Evolutionary conservation across 2,329 filamentous ascomycete species (phyloP).

Genomic region (Exophiala aquamarina): DNA sequence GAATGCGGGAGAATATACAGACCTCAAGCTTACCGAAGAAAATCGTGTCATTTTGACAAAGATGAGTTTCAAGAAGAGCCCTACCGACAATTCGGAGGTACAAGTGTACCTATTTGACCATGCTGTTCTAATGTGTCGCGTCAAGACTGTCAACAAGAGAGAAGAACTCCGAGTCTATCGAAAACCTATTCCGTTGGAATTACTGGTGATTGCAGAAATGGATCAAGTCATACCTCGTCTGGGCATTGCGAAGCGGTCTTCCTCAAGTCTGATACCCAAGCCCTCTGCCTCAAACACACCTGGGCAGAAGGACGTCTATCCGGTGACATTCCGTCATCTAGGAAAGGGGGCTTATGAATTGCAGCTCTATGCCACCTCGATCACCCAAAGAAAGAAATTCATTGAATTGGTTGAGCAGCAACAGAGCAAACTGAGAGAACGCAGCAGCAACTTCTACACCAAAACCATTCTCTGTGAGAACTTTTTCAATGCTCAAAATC

Average conservation of each 20-base stretch:
- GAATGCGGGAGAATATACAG: slow-evolving; percentile 83
- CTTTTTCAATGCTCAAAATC: slow-evolving; percentile 85
- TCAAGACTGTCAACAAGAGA: slow-evolving; percentile 87
- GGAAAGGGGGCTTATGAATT: slow-evolving; percentile 94
- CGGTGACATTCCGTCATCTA: slow-evolving; percentile 93
- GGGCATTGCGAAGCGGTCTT: slow-evolving; percentile 80
- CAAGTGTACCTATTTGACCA: slow-evolving; percentile 96
- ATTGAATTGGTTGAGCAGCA: slow-evolving; percentile 92
- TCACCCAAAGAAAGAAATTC: slow-evolving; percentile 89
- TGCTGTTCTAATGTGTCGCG: slow-evolving; percentile 84
- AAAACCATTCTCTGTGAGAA: slow-evolving; percentile 73
- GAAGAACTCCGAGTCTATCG: slow-evolving; percentile 96
- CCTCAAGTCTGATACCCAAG: slow-evolving; percentile 76
- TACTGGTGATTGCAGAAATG: slow-evolving; percentile 94
- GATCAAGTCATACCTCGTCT: slow-evolving; percentile 85
- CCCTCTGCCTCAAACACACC: slow-evolving; percentile 46
- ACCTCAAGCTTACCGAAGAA: slow-evolving; percentile 91
- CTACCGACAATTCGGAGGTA: slow-evolving; percentile 84
- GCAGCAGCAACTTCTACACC: slow-evolving; percentile 67
- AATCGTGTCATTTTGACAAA: slow-evolving; percentile 93
- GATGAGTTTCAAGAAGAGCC: slow-evolving; percentile 87
- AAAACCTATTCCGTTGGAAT: slow-evolving; percentile 89
- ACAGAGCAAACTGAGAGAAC: slow-evolving; percentile 78
- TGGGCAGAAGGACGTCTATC: slow-evolving; percentile 72
- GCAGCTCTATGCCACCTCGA: slow-evolving; percentile 82